Conservation (phyloP, 768 basidiomycete species). For the Obba rivulosa region DNA sequence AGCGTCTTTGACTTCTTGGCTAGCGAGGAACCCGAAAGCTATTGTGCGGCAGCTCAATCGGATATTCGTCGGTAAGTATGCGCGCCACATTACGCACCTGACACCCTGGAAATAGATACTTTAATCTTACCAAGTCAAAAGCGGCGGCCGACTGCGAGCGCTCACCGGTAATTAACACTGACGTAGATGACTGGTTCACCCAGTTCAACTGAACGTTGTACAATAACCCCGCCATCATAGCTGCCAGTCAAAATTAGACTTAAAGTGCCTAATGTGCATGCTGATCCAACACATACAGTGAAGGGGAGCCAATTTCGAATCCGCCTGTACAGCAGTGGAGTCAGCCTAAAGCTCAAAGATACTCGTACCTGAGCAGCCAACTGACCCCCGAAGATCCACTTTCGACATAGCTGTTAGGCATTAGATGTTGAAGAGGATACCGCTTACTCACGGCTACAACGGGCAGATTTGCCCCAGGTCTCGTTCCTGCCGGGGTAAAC, state of each 20-base stretch:
- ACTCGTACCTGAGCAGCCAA: not conserved
- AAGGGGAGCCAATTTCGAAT: slow-evolving; percentile 34
- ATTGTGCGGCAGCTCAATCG: not conserved
- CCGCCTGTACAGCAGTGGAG: slow-evolving; percentile 25
- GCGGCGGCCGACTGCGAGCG: not conserved
- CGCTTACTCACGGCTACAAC: slow-evolving; percentile 10
- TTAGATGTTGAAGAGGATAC: too few relatives aligned
- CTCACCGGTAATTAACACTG: slow-evolving; percentile 47
- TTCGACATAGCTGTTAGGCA: too few relatives aligned
- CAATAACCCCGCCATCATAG: slow-evolving; percentile 40
- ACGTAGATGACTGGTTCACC: slow-evolving; percentile 45
- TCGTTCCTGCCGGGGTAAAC: slow-evolving; percentile 13
- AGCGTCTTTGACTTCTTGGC: slow-evolving; percentile 34
- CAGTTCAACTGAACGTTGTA: slow-evolving; percentile 38
- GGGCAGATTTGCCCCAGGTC: slow-evolving; percentile 10
- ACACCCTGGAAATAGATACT: not conserved
- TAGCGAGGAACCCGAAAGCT: slow-evolving; percentile 37
- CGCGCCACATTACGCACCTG: not conserved
- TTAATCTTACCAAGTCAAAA: not conserved
- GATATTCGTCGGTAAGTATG: not conserved
- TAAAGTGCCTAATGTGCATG: not conserved
- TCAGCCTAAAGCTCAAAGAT: not conserved
- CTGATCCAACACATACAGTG: slow-evolving; percentile 1
- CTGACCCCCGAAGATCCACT: slow-evolving; percentile 25
- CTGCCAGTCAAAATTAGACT: slow-evolving; percentile 13